These are phyloP conservation scores for Spiraea crenata DNA, from an alignment of 331 rosid species.

Conservation along the genomic window DNA sequence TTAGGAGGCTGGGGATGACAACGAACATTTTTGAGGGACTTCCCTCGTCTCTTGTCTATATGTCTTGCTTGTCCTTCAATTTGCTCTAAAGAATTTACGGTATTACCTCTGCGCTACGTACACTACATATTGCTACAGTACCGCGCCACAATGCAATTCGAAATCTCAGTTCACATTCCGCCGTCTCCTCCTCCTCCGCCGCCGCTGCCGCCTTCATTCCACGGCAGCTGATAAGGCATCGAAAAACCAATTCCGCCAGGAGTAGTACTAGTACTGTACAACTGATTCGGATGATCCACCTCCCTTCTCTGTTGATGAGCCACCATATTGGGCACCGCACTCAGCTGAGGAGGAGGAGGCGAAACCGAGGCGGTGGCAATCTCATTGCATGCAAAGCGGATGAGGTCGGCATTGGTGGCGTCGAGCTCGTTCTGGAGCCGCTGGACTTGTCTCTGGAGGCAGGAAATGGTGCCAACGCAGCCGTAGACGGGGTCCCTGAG, in stretches of 20 bases:
- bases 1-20: too few species aligned
- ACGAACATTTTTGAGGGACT: too few species aligned
- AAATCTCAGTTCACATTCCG: constrained; percentile 33
- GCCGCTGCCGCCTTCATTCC: constrained; percentile 45
- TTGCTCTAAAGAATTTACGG: too few species aligned
- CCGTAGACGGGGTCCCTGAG: constrained; percentile 91
- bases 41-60: too few species aligned
- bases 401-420: constrained; percentile 72
- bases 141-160: not conserved
- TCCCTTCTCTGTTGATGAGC: constrained; percentile 27
- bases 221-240: constrained; percentile 46
- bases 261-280: not conserved
- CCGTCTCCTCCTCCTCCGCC: constrained; percentile 51
- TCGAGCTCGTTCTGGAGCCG: constrained; percentile 89
- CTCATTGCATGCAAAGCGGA: constrained; percentile 61
- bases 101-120: too few species aligned
- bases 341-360: constrained; percentile 18
- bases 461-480: constrained; percentile 89
- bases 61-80: too few species aligned
- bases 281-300: constrained; percentile 4
- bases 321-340: constrained; percentile 11
- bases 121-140: not conserved
- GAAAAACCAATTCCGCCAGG: constrained; percentile 26
- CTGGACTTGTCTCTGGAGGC: constrained; percentile 84
- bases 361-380: constrained; percentile 33